phyloP scores from a whole-genome alignment of 163 green algal species.

The Coccomyxa subellipsoidea region DNA sequence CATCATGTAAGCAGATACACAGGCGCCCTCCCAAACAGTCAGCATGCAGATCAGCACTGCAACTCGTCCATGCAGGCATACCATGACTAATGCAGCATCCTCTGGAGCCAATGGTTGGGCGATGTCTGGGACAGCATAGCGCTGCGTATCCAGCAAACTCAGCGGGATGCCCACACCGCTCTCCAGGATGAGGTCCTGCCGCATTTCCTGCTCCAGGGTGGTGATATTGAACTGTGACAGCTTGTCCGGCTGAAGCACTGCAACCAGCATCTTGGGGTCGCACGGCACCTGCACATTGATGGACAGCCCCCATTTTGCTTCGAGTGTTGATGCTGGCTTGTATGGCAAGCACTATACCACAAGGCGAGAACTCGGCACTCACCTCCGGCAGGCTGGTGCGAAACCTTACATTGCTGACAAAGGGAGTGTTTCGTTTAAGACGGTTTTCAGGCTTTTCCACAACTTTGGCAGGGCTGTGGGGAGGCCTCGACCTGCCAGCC shows the following conservation, averaged over 20 bases:
- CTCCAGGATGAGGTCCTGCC: constrained; percentile 55
- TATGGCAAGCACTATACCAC: too few relatives aligned
- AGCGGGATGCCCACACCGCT: constrained; percentile 61
- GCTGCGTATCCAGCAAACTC: constrained; percentile 56
- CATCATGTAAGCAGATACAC: not conserved
- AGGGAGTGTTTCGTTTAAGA: constrained; percentile 59
- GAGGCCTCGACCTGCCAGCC: not conserved
- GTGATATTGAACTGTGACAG: constrained; percentile 63
- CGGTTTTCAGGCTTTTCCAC: constrained; percentile 3
- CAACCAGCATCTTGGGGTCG: constrained; percentile 77
- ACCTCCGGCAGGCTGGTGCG: constrained; percentile 79
- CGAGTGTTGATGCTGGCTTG: too few relatives aligned
- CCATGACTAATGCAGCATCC: constrained; percentile 53
- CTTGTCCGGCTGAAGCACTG: constrained; percentile 38
- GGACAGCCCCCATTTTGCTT: too few relatives aligned
- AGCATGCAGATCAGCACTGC: too few relatives aligned
- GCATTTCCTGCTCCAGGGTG: constrained; percentile 51
- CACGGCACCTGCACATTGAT: constrained; percentile 54
- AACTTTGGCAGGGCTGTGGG: not conserved
- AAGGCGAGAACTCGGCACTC: not conserved
- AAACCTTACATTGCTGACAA: constrained; percentile 76
- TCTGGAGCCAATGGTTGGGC: constrained; percentile 37
- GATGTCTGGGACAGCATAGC: constrained; percentile 38
- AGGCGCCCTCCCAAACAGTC: too few relatives aligned
- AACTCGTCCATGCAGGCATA: constrained; percentile 9